Percentiles rank a stretch among this genome's conserved stretches.
phyloP scores from a whole-genome alignment of 306 rosid genomes.

The Vicia faba region DNA sequence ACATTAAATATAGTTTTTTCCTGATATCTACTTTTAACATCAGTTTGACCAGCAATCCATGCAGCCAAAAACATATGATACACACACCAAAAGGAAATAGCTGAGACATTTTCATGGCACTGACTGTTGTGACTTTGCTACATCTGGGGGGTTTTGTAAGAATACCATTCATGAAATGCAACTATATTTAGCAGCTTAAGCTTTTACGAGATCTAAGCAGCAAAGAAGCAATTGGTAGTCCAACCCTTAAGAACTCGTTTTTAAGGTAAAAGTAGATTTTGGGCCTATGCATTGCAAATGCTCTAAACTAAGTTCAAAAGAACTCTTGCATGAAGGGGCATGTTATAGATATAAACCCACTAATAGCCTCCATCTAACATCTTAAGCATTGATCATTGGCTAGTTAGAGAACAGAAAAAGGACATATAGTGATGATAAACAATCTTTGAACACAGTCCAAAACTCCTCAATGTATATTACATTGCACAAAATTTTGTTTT shows the following conservation, averaged over 20 bases:
- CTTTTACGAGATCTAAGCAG: background rate
- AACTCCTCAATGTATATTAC: background rate
- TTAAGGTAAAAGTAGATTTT: background rate
- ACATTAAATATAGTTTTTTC: background rate
- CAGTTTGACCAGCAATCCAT: background rate
- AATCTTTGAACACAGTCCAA: background rate
- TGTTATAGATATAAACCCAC: slow-evolving; percentile 1
- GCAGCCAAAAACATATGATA: background rate
- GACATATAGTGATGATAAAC: slow-evolving; percentile 4
- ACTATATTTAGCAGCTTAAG: background rate
- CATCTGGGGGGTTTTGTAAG: too few species aligned
- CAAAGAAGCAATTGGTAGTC: background rate
- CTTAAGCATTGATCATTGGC: background rate
- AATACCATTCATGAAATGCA: background rate
- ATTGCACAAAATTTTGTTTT: background rate
- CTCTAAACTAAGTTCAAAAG: background rate
- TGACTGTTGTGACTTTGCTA: background rate
- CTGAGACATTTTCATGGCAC: background rate
- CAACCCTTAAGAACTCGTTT: background rate
- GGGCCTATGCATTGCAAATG: background rate
- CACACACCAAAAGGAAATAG: background rate
- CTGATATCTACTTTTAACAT: background rate
- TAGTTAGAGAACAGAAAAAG: background rate
- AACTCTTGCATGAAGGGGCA: background rate
- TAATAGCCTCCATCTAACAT: background rate